Conservation (phyloP, 2,329 filamentous ascomycete species). For the Fusarium sp. region DNA sequence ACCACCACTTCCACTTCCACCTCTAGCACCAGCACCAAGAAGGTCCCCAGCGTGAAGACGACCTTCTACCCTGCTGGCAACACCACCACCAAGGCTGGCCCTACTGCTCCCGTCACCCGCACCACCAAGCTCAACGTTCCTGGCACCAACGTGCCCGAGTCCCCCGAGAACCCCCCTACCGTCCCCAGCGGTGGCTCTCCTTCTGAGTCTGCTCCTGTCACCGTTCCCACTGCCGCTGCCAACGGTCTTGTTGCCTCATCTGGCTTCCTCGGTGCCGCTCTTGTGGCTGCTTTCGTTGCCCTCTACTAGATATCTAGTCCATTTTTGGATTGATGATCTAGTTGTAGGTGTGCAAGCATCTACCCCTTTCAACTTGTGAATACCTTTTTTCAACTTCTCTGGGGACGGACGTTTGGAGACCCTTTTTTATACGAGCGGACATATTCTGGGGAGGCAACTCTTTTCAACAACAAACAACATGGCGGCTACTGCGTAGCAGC, state of each 20-base stretch:
- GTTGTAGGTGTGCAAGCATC: background rate
- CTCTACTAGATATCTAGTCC: constrained; percentile 46
- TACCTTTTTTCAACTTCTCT: constrained; percentile 34
- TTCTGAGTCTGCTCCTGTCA: constrained; percentile 26
- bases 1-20: constrained; percentile 41
- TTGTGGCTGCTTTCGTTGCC: constrained; percentile 55
- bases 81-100: constrained; percentile 41
- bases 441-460: constrained; percentile 29
- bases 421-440: constrained; percentile 28
- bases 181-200: constrained; percentile 25
- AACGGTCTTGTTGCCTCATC: constrained; percentile 53
- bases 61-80: constrained; percentile 43
- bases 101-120: constrained; percentile 38
- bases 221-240: constrained; percentile 48
- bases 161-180: constrained; percentile 11
- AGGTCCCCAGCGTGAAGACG: constrained; percentile 37
- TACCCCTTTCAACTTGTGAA: constrained; percentile 34
- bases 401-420: constrained; percentile 49
- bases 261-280: constrained; percentile 54
- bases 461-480: constrained; percentile 19
- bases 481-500: constrained; percentile 35
- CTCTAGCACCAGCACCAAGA: constrained; percentile 42
- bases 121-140: constrained; percentile 34
- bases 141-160: constrained; percentile 28
- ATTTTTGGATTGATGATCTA: constrained; percentile 9